Conservation (phyloP, 768 basidiomycete species). For the Leccinellum albellum region DNA sequence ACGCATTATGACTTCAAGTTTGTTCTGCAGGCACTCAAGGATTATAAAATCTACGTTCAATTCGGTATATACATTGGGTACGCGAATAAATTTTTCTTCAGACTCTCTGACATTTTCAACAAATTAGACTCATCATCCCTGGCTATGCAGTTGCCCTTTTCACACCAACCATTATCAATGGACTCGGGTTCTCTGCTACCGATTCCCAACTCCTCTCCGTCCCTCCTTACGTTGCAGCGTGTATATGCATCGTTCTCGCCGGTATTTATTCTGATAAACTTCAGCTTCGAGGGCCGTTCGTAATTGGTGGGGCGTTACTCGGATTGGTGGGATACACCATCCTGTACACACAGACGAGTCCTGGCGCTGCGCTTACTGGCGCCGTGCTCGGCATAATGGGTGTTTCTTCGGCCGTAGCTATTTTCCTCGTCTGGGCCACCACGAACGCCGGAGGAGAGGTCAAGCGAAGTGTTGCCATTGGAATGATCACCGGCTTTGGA, state of each 20-base stretch:
- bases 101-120: constrained; percentile 1
- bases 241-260: constrained; percentile 34
- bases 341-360: constrained; percentile 33
- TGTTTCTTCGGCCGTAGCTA: constrained; percentile 41
- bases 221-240: constrained; percentile 44
- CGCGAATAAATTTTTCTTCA: not conserved
- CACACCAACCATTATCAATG: constrained; percentile 45
- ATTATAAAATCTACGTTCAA: constrained; percentile 38
- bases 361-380: constrained; percentile 37
- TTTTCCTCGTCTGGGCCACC: constrained; percentile 48
- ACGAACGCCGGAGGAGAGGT: constrained; percentile 53
- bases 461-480: constrained; percentile 46
- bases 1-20: constrained; percentile 43
- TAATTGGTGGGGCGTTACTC: constrained; percentile 37
- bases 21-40: constrained; percentile 45
- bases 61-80: constrained; percentile 39
- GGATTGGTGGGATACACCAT: constrained; percentile 47
- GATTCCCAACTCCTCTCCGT: constrained; percentile 45
- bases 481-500: constrained; percentile 50
- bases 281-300: constrained; percentile 43
- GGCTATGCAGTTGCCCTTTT: constrained; percentile 45
- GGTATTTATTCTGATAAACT: constrained; percentile 42
- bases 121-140: constrained; percentile 38
- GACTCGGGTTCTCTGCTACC: constrained; percentile 48
- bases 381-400: constrained; percentile 47